Evolutionary conservation across 495 filamentous ascomycete species (phyloP), one percentile per base, ranked within the genome.

Genomic region (Penicillium bovifimosum): DNA sequence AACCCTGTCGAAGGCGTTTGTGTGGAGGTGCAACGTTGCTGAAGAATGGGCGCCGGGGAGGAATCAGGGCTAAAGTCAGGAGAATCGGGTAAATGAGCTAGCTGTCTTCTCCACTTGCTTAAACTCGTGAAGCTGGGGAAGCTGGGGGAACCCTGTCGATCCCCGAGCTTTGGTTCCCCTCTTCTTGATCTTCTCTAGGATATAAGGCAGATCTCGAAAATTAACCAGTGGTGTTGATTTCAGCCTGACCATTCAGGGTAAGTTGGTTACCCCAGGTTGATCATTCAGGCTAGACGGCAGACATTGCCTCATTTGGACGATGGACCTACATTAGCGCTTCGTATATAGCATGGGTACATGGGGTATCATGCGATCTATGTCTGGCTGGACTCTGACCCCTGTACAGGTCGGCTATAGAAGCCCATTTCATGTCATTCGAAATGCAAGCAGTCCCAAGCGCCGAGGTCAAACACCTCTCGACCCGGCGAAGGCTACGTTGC

Each of bases 51-150:
- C n/a, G n/a, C n/a, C n/a, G n/a, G n/a, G 36, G 31, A 38, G 17
- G 18, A 27, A n/a, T 20, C 9, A 54, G 41, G 51, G 34, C 50
- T 58, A 58, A 58, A 57, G 13, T 36, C 32, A 34, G 47, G 31
- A 24, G 17, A 34, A 40, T 16, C 50, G 50, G 54, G 41, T 57
- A 53, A 53, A 53, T 52, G 16, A 17, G 27, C 9, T 34, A 17
- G 27, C 9, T 34, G 39, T 26, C 11, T 31, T 35, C 11, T 33
- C 24, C 24, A 18, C 26, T 45, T 41, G 5, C 8, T 13, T 6
- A 13, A 16, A 36, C n/a, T 36, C n/a, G 34, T 14, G 34, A n/a
- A 36, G 3, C 29, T 31, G 29, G 29, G 9, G 26, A 28, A n/a
- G 18, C 34, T n/a, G 45, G 53, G 39, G 52, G 20, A 24, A 54